Conservation (phyloP, 1,139 yeast genomes). For the Kodamaea ohmeri region DNA sequence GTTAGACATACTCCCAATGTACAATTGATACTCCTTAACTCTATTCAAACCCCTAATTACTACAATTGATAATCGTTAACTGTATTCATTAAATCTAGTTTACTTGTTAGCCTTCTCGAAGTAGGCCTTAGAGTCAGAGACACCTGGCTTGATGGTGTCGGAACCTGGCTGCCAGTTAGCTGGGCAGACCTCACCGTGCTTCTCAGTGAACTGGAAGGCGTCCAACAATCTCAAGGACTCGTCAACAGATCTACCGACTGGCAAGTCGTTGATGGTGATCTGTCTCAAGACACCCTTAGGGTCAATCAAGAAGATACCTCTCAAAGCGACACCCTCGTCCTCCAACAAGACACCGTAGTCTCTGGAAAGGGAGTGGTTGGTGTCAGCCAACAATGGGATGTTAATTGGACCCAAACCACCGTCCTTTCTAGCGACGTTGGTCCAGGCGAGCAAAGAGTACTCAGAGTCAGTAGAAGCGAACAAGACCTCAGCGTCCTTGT, state of each 20-base stretch:
- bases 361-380: conserved; percentile 89
- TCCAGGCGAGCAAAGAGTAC: conserved; percentile 96
- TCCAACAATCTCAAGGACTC: conserved; percentile 96
- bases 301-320: conserved; percentile 97
- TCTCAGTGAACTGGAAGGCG: conserved; percentile 98
- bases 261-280: conserved; percentile 94
- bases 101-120: conserved; percentile 55
- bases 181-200: conserved; percentile 98
- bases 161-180: conserved; percentile 99
- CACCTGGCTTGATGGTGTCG: conserved; percentile 90
- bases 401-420: conserved; percentile 97
- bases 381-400: conserved; percentile 93
- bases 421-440: conserved; percentile 91
- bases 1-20: no score
- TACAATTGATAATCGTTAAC: no score
- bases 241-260: conserved; percentile 98
- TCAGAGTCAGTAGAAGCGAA: conserved; percentile 98
- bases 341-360: conserved; percentile 97
- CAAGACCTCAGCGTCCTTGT: conserved; percentile 81
- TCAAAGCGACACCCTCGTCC: conserved; percentile 94
- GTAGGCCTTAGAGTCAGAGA: conserved; percentile 79
- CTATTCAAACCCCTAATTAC: no score
- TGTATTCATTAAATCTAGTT: neutral
- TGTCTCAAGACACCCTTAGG: conserved; percentile 94
- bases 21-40: no score